A percentile compares a stretch with the other conserved stretches of the same genome.
phyloP scores from a whole-genome alignment of 1,284 basidiomycete genomes.

The Paramarasmius palmivorus region DNA sequence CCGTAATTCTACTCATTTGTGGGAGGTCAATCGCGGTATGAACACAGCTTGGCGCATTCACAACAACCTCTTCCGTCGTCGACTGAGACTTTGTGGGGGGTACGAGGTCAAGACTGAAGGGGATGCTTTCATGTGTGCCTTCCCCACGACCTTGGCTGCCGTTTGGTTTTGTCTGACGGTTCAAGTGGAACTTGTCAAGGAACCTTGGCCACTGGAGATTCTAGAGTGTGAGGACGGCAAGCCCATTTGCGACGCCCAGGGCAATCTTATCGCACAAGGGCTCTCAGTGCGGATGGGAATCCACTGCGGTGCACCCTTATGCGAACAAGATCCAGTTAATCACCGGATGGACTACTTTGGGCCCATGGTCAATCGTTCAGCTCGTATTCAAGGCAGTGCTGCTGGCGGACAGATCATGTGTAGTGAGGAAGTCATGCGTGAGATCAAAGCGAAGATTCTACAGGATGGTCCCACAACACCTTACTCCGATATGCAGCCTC shows the following conservation, averaged over 20 bases:
- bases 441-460: conserved; percentile 69
- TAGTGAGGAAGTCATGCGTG: conserved; percentile 86
- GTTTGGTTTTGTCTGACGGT: conserved; percentile 92
- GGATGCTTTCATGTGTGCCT: conserved; percentile 98
- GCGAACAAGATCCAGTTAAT: conserved; percentile 93
- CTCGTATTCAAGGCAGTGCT: conserved; percentile 84
- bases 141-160: conserved; percentile 86
- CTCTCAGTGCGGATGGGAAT: conserved; percentile 98
- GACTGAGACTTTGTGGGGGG: conserved; percentile 89
- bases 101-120: conserved; percentile 99
- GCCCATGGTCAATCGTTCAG: conserved; percentile 90
- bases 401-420: conserved; percentile 96
- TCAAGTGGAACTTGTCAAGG: conserved; percentile 83
- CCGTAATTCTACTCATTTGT: conserved; percentile 94
- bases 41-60: conserved; percentile 92
- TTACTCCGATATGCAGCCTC: conserved; percentile 54
- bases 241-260: conserved; percentile 71
- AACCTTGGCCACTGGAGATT: conserved; percentile 94
- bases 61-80: conserved; percentile 85
- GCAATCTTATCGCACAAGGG: conserved; percentile 81
- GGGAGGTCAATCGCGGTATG: conserved; percentile 98
- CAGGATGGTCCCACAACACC: conserved; percentile 59
- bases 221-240: conserved; percentile 92
- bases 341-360: conserved; percentile 98
- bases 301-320: conserved; percentile 90